phyloP scores from a whole-genome alignment of 768 basidiomycete genomes.

The Chlorophyllum brunneum region DNA sequence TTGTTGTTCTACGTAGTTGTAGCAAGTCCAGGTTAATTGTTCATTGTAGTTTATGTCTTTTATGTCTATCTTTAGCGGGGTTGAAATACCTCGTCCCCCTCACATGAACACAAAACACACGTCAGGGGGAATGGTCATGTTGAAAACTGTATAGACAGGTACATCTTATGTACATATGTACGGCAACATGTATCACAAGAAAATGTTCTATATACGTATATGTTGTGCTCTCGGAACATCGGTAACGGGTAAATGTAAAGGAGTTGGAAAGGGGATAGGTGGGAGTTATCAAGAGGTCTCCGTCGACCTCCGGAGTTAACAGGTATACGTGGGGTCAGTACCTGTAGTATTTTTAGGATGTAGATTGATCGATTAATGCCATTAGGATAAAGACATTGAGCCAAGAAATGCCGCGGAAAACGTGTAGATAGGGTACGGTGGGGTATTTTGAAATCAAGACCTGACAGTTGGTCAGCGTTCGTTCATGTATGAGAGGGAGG shows the following conservation, averaged over 20 bases:
- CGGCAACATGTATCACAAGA: neutral
- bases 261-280: neutral
- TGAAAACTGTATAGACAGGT: neutral
- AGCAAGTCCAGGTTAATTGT: neutral
- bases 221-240: neutral
- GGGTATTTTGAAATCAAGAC: conserved; percentile 50
- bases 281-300: too few relatives aligned
- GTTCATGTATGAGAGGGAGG: conserved; percentile 22
- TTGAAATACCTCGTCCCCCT: too few relatives aligned
- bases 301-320: neutral
- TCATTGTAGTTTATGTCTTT: neutral
- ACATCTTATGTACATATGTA: neutral
- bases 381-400: conserved; percentile 2
- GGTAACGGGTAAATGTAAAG: neutral
- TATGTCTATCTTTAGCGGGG: too few relatives aligned
- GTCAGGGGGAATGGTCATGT: too few relatives aligned
- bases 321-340: conserved; percentile 3
- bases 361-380: conserved; percentile 1
- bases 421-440: conserved; percentile 4
- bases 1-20: neutral
- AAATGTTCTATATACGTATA: neutral
- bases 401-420: neutral
- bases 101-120: too few relatives aligned
- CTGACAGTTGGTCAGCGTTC: conserved; percentile 69
- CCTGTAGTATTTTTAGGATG: neutral